phyloP scores from a whole-genome alignment of 2,329 filamentous ascomycete species.

The Verticillium longisporum region DNA sequence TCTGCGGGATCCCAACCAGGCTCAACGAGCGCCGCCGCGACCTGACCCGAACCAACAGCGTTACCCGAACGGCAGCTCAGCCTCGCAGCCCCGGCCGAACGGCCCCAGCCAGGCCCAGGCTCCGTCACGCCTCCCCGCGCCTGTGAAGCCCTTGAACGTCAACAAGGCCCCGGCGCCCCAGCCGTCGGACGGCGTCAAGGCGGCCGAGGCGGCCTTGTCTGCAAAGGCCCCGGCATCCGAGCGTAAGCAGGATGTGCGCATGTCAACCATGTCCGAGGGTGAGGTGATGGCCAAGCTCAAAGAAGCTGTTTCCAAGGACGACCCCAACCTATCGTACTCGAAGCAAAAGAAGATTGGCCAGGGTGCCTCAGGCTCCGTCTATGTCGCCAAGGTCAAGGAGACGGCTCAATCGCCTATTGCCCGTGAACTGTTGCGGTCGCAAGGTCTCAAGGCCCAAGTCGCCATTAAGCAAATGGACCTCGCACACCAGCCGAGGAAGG shows the following conservation, averaged over 20 bases:
- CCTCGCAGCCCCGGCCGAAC: conserved; percentile 41
- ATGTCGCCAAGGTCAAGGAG: conserved; percentile 93
- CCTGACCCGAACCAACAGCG: conserved; percentile 35
- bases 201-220: conserved; percentile 82
- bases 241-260: conserved; percentile 86
- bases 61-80: conserved; percentile 47
- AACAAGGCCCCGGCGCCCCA: conserved; percentile 51
- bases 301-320: conserved; percentile 91
- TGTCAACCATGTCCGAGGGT: conserved; percentile 96
- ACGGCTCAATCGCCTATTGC: conserved; percentile 76
- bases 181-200: conserved; percentile 67
- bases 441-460: conserved; percentile 79
- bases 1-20: conserved; percentile 33
- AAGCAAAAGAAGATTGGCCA: conserved; percentile 99
- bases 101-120: conserved; percentile 14
- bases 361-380: conserved; percentile 94
- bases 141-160: conserved; percentile 74
- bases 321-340: conserved; percentile 90
- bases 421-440: conserved; percentile 67
- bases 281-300: conserved; percentile 96
- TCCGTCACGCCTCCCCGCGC: conserved; percentile 48
- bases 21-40: conserved; percentile 33
- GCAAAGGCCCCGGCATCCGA: conserved; percentile 71
- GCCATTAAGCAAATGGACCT: conserved; percentile 99
- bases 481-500: conserved; percentile 92